Evolutionary conservation across 257 asterid genomes (phyloP), one percentile per base, ranked within the genome.

Genomic region (Cordia subcordata): DNA sequence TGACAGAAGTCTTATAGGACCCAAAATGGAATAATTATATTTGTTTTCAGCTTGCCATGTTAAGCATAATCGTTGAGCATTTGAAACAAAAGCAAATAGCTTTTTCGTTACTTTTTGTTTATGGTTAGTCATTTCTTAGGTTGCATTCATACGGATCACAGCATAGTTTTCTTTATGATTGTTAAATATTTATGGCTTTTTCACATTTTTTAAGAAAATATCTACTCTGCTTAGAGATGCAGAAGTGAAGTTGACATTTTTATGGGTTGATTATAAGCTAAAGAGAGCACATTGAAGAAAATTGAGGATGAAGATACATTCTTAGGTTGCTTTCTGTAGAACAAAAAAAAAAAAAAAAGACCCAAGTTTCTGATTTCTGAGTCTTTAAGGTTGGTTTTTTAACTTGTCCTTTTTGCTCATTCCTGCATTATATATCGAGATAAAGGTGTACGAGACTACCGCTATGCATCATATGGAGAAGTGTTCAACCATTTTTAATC

Each of bases 251-350:
- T 38, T 49, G 27, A 27, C 6, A 13, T 40, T 12, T 39, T 46
- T 20, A 22, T 11, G 59, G 60, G 55, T 54, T 60, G 35, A 22
- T 35, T 45, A 23, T 58, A 9, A 27, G 6, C 35, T 16, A 39
- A 51, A 42, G 65, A 16, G 20, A 57, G 62, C 3, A 27, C 3
- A 27, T 3, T 1, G 35, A 27, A 27, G 35, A 63, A 49, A 44
- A 10, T 60, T 61, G 63, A 20, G 64, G 61, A 49, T 58, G 65
- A 69, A 73, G 74, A 58, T 52, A 38, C 42, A 33, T 60, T 39
- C 27, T 62, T 61, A 65, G 69, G 69, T 65, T 75, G 66, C 80
- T 74, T 82, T 77, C n/a, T n/a, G n/a, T n/a, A n/a, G n/a, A n/a
- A n/a, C n/a, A n/a, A n/a, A n/a, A n/a, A n/a, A n/a, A n/a, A n/a